Percentiles rank a stretch among this genome's conserved stretches.
Evolutionary conservation across 352 stramenopile species (phyloP).

Genomic region (Phytophthora constricta): DNA sequence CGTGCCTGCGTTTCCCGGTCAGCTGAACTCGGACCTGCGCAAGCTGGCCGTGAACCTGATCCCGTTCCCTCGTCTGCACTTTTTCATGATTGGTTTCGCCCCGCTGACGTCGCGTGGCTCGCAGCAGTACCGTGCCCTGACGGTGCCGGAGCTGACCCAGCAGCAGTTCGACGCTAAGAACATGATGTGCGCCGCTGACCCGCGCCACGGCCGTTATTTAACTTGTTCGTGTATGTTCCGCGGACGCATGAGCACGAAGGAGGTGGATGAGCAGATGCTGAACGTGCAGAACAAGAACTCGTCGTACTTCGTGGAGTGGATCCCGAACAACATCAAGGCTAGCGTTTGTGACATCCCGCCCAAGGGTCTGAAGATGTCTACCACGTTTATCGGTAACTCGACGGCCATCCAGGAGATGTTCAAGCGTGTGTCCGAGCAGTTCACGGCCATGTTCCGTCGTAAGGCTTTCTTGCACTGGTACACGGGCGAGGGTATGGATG

Average conservation of each 20-base stretch:
- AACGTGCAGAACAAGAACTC: conserved; percentile 99
- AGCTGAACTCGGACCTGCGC: conserved; percentile 99
- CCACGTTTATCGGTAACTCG: conserved; percentile 99
- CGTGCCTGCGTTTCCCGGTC: conserved; percentile 98
- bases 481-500: conserved; percentile 99
- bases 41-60: conserved; percentile 99
- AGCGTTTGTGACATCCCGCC: conserved; percentile 99
- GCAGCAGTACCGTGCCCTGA: conserved; percentile 98
- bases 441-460: conserved; percentile 99
- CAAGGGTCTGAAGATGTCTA: conserved; percentile 98
- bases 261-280: conserved; percentile 99
- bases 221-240: conserved; percentile 99
- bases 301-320: conserved; percentile 99
- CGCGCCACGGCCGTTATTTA: conserved; percentile 98
- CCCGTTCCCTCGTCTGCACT: conserved; percentile 99
- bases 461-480: conserved; percentile 99
- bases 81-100: conserved; percentile 99
- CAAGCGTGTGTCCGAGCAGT: conserved; percentile 99
- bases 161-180: conserved; percentile 99
- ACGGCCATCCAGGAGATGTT: conserved; percentile 99
- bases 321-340: conserved; percentile 99
- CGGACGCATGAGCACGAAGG: conserved; percentile 99
- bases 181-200: conserved; percentile 99
- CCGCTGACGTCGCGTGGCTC: conserved; percentile 96
- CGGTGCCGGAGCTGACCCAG: conserved; percentile 98